Percentiles rank a stretch among this genome's conserved stretches.
These are phyloP conservation scores for Nakaseomyces delphensis DNA, from an alignment of 1,139 yeast species.

Conservation along the genomic window DNA sequence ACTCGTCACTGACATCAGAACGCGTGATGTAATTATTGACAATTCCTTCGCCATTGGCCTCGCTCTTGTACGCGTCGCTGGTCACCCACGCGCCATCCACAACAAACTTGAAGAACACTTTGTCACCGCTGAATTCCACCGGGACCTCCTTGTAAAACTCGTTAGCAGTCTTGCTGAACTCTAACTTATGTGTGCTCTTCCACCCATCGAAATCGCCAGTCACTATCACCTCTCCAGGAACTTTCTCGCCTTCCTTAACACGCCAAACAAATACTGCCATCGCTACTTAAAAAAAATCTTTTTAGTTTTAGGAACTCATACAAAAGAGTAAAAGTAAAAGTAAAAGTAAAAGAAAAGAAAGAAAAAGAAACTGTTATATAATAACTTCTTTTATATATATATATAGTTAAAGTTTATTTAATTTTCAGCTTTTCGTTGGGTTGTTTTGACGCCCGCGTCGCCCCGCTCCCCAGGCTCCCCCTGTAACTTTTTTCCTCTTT, in stretches of 20 bases:
- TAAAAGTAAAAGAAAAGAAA: no score
- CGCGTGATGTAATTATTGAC: constrained; percentile 50
- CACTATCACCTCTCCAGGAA: constrained; percentile 56
- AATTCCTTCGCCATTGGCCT: constrained; percentile 44
- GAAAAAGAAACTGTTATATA: no score
- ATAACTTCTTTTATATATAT: no score
- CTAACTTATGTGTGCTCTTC: constrained; percentile 44
- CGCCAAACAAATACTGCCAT: constrained; percentile 1
- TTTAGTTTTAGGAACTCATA: no score
- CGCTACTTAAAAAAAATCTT: neutral
- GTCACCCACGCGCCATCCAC: constrained; percentile 68
- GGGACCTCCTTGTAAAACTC: constrained; percentile 32
- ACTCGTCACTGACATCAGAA: constrained; percentile 17
- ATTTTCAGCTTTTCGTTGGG: no score
- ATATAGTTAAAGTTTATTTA: no score
- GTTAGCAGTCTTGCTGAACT: neutral
- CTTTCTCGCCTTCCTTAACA: neutral
- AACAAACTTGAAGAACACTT: constrained; percentile 55
- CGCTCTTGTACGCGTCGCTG: constrained; percentile 38
- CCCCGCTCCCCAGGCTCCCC: no score
- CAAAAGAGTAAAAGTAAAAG: no score
- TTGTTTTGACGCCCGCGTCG: no score
- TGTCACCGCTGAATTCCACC: constrained; percentile 36
- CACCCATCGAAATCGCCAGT: constrained; percentile 76
- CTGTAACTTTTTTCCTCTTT: no score